A percentile compares a stretch with the other conserved stretches of the same genome.
Evolutionary conservation across 2,329 filamentous ascomycete genomes (phyloP).

Genomic region (Beauveria australis): DNA sequence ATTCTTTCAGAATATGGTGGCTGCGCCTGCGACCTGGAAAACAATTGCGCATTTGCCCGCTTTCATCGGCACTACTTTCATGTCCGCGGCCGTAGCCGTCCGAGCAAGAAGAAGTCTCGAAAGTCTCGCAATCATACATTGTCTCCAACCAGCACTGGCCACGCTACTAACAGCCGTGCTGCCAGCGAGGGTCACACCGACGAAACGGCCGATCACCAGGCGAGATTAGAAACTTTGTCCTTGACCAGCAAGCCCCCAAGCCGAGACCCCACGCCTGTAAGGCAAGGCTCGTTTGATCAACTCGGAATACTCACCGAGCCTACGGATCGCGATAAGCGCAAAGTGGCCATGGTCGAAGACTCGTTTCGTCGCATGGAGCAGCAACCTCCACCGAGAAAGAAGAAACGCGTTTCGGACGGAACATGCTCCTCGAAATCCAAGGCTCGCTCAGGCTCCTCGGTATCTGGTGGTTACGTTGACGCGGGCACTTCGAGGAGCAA

Average conservation of each 20-base stretch:
- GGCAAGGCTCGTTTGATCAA: conserved; percentile 52
- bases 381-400: conserved; percentile 48
- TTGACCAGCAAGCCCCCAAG: conserved; percentile 58
- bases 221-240: conserved; percentile 35
- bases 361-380: conserved; percentile 55
- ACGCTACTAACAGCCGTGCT: conserved; percentile 55
- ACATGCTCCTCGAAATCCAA: conserved; percentile 33
- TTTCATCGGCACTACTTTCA: conserved; percentile 51
- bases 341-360: conserved; percentile 58
- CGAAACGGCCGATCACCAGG: conserved; percentile 46
- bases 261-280: conserved; percentile 54
- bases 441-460: conserved; percentile 28
- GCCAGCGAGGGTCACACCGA: conserved; percentile 54
- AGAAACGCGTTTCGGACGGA: conserved; percentile 54
- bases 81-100: conserved; percentile 34
- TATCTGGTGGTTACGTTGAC: conserved; percentile 38
- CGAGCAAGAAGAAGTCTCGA: conserved; percentile 42
- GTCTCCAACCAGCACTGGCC: conserved; percentile 54
- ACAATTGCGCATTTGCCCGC: conserved; percentile 55
- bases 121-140: conserved; percentile 48
- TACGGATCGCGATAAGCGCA: conserved; percentile 59
- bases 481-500: conserved; percentile 45
- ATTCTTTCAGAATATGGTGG: conserved; percentile 72
- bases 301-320: conserved; percentile 54
- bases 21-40: conserved; percentile 62